A percentile compares a stretch with the other conserved stretches of the same genome.
phyloP scores from a whole-genome alignment of 1,139 yeast genomes.

The Pichia sp. region DNA sequence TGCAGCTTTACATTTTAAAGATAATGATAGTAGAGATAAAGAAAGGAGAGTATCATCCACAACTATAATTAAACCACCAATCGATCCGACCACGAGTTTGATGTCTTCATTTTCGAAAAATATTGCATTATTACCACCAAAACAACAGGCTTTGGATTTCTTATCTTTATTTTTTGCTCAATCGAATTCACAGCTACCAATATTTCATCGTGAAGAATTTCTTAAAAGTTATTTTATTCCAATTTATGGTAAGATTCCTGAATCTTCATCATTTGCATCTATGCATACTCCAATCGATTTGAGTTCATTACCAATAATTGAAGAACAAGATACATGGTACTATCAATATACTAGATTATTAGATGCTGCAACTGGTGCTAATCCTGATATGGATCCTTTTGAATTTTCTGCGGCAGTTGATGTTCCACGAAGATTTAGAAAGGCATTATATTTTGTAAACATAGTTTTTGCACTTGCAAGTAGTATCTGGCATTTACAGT shows the following conservation, averaged over 20 bases:
- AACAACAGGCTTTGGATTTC: conserved; percentile 60
- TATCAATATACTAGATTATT: conserved; percentile 30
- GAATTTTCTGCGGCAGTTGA: conserved; percentile 34
- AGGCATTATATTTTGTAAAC: conserved; percentile 57
- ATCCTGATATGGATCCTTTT: conserved; percentile 28
- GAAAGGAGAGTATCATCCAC: conserved; percentile 7
- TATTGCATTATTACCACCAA: conserved; percentile 51
- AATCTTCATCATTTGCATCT: conserved; percentile 53
- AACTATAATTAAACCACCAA: conserved; percentile 13
- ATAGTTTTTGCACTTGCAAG: conserved; percentile 78
- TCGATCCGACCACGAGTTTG: conserved; percentile 27
- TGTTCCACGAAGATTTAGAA: conserved; percentile 42
- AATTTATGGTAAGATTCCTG: conserved; percentile 63
- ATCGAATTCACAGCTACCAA: conserved; percentile 75
- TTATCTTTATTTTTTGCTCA: conserved; percentile 69
- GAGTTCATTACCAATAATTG: conserved; percentile 19
- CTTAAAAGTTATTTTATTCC: conserved; percentile 64
- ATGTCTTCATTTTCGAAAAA: conserved; percentile 12
- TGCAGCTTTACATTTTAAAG: conserved; percentile 64
- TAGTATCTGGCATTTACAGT: conserved; percentile 64
- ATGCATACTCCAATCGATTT: conserved; percentile 48
- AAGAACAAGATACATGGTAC: conserved; percentile 43
- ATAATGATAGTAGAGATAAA: conserved; percentile 8
- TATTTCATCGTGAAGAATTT: conserved; percentile 75
- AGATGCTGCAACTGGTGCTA: conserved; percentile 27